phyloP scores from a whole-genome alignment of 2,329 filamentous ascomycete genomes.

The Zasmidium angulare region DNA sequence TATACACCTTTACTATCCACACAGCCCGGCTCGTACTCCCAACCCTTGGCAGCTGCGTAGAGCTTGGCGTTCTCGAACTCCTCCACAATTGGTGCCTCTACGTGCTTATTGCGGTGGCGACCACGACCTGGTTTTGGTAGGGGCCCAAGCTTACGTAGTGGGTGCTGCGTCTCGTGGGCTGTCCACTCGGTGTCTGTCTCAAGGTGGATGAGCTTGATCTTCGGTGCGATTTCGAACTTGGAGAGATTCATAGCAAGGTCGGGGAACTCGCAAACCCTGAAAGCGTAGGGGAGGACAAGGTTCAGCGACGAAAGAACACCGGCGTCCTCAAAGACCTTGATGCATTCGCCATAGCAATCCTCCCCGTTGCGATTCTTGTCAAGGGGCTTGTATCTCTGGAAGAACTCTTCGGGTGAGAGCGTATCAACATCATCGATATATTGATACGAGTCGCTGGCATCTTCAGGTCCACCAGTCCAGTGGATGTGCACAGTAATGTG shows the following conservation, averaged over 20 bases:
- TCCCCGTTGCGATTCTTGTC: not conserved
- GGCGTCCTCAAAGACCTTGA: not conserved
- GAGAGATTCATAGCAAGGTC: not conserved
- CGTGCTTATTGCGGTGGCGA: not conserved
- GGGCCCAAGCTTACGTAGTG: not conserved
- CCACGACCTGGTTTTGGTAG: not conserved
- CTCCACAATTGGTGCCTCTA: not conserved
- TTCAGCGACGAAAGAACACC: conserved; percentile 1
- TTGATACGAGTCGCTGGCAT: too few relatives aligned
- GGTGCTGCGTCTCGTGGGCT: not conserved
- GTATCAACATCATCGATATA: not conserved
- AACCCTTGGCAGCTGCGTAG: too few relatives aligned
- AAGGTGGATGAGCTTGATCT: not conserved
- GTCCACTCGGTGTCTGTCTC: not conserved
- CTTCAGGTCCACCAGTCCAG: not conserved
- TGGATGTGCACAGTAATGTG: conserved; percentile 6
- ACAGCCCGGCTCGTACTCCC: too few relatives aligned
- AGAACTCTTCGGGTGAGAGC: not conserved
- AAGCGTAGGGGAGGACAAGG: conserved; percentile 1
- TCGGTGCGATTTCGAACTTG: not conserved
- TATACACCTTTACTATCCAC: too few relatives aligned
- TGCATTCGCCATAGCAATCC: not conserved
- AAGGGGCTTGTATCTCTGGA: not conserved
- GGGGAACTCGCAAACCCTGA: not conserved
- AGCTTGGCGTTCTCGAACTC: not conserved